Evolutionary conservation across 164 flowering plant species (phyloP).

Genomic region (Akebia trifoliata): DNA sequence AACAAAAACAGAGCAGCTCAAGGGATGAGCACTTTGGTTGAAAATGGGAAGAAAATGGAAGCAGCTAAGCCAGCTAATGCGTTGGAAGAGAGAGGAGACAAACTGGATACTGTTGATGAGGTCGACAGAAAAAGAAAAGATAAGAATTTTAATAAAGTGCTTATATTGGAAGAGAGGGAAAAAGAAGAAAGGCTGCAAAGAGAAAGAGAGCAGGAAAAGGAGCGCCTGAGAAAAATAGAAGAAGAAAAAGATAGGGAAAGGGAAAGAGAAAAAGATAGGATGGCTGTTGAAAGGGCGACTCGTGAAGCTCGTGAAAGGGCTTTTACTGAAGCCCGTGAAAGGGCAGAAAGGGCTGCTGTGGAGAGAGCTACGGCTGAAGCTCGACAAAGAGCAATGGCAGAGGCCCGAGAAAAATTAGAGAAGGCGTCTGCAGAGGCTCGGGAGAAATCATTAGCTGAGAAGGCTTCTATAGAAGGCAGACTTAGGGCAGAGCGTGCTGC

Average conservation of each 20-base stretch:
- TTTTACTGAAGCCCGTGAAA: constrained; percentile 67
- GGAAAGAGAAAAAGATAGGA: constrained; percentile 39
- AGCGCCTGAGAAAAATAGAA: constrained; percentile 30
- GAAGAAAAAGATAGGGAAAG: constrained; percentile 37
- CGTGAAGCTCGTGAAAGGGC: constrained; percentile 90
- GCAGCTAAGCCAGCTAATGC: constrained; percentile 16
- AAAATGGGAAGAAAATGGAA: constrained; percentile 29
- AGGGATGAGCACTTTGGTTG: constrained; percentile 15
- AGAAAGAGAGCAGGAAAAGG: constrained; percentile 34
- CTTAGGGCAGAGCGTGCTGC: constrained; percentile 82
- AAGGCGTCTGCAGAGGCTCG: constrained; percentile 43
- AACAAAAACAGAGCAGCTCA: constrained; percentile 18
- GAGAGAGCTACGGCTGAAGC: constrained; percentile 65
- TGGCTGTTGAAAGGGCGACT: constrained; percentile 75
- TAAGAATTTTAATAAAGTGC: constrained; percentile 15
- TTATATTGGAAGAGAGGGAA: constrained; percentile 28
- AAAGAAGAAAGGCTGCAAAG: constrained; percentile 27
- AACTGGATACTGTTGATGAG: constrained; percentile 17
- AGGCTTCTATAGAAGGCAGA: constrained; percentile 56
- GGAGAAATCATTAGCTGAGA: constrained; percentile 42
- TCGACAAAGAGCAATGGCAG: constrained; percentile 42
- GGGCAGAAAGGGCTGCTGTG: constrained; percentile 63
- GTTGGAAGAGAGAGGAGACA: constrained; percentile 24
- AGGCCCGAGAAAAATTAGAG: constrained; percentile 47
- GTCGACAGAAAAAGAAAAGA: constrained; percentile 27